These are phyloP conservation scores for Xylaria sp. DNA, from an alignment of 2,329 filamentous ascomycete genomes.

Conservation along the genomic window DNA sequence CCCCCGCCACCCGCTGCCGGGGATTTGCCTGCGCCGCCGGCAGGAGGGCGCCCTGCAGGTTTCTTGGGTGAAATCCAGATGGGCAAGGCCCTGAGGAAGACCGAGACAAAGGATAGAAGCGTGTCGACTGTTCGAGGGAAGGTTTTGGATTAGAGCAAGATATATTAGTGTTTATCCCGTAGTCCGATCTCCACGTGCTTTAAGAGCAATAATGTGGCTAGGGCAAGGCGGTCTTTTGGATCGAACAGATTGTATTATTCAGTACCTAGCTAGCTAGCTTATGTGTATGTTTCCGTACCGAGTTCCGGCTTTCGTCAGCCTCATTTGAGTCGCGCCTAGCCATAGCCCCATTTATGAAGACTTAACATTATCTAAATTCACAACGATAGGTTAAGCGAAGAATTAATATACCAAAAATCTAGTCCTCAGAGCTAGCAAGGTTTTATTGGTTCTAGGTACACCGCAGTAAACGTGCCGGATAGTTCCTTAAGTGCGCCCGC, in stretches of 20 bases:
- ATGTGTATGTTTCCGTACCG: slow-evolving; percentile 23
- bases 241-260: slow-evolving; percentile 32
- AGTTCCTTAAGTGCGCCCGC: no score
- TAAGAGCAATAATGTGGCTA: slow-evolving; percentile 1
- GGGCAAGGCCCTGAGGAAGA: slow-evolving; percentile 85
- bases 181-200: neutral
- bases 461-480: neutral
- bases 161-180: neutral
- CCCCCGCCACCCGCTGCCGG: slow-evolving; percentile 58
- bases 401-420: neutral
- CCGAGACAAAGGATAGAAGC: slow-evolving; percentile 89
- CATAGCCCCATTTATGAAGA: neutral
- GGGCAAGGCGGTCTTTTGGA: slow-evolving; percentile 12
- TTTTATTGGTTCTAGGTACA: neutral
- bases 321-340: slow-evolving; percentile 5
- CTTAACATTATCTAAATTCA: neutral
- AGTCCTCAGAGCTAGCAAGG: neutral
- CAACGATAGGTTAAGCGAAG: neutral
- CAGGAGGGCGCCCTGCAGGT: slow-evolving; percentile 65
- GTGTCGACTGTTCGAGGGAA: slow-evolving; percentile 76
- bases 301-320: slow-evolving; percentile 3
- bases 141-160: slow-evolving; percentile 66
- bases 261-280: slow-evolving; percentile 9
- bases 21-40: slow-evolving; percentile 59
- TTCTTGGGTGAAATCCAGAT: slow-evolving; percentile 86